phyloP scores from a whole-genome alignment of 164 flowering plant species.

The Euptelea pleiosperma region DNA sequence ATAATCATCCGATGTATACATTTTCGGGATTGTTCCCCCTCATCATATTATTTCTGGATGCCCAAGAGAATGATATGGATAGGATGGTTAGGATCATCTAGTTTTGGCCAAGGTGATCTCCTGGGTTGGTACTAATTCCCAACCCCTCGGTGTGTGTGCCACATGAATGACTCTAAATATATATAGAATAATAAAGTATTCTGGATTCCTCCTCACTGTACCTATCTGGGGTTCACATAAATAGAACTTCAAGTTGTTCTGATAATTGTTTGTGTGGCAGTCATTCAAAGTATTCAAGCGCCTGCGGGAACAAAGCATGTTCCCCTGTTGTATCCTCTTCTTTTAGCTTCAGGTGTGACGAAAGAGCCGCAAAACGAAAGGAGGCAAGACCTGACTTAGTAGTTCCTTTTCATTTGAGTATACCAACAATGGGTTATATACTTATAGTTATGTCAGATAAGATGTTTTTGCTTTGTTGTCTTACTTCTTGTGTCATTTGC shows the following conservation, averaged over 20 bases:
- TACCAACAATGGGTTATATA: too few relatives aligned
- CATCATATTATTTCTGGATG: too few relatives aligned
- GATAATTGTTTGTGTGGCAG: slow-evolving; percentile 28
- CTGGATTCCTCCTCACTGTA: not conserved
- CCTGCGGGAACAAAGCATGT: slow-evolving; percentile 31
- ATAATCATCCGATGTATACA: too few relatives aligned
- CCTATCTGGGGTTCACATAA: slow-evolving; percentile 1
- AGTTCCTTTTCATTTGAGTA: slow-evolving; percentile 1
- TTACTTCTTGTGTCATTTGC: not conserved
- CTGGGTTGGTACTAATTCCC: too few relatives aligned
- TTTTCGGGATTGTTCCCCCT: too few relatives aligned
- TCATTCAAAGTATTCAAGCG: slow-evolving; percentile 30
- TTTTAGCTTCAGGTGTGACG: slow-evolving; percentile 80
- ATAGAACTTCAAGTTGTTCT: not conserved
- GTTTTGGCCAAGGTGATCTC: too few relatives aligned
- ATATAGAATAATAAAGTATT: too few relatives aligned
- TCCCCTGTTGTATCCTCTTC: slow-evolving; percentile 39
- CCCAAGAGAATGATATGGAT: too few relatives aligned
- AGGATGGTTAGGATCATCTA: too few relatives aligned
- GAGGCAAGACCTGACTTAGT: slow-evolving; percentile 50
- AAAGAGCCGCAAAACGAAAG: slow-evolving; percentile 82
- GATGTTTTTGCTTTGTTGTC: not conserved
- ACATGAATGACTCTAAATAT: too few relatives aligned
- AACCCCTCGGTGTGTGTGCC: too few relatives aligned
- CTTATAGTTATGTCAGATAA: not conserved